These are phyloP conservation scores for Lepiota subincarnata DNA, from an alignment of 768 basidiomycete genomes.

Conservation along the genomic window DNA sequence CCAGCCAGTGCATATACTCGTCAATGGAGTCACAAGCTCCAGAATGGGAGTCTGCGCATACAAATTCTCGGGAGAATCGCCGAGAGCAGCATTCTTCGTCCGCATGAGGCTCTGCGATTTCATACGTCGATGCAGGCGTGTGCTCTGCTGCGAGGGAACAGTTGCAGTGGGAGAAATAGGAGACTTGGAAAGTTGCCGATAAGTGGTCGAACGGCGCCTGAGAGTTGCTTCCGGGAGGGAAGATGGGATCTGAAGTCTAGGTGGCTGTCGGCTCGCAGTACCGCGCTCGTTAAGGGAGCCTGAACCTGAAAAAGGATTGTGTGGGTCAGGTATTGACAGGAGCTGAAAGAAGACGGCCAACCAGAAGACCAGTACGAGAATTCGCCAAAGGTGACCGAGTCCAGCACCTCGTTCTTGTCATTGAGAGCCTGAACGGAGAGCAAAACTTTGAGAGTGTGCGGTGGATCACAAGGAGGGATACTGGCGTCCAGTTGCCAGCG, in stretches of 20 bases:
- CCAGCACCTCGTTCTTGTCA: slow-evolving; percentile 49
- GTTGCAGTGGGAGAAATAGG: slow-evolving; percentile 38
- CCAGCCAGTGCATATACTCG: slow-evolving; percentile 55
- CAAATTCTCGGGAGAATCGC: slow-evolving; percentile 35
- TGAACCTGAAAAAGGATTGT: slow-evolving; percentile 10
- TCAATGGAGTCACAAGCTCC: slow-evolving; percentile 55
- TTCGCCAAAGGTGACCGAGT: slow-evolving; percentile 66
- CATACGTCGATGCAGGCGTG: slow-evolving; percentile 38
- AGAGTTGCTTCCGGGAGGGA: slow-evolving; percentile 23
- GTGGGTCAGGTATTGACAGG: slow-evolving; percentile 1
- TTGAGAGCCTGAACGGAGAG: slow-evolving; percentile 63
- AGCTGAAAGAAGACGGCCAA: slow-evolving; percentile 14
- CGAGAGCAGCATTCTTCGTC: slow-evolving; percentile 29
- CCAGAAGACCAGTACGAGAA: slow-evolving; percentile 61
- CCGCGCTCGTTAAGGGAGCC: slow-evolving; percentile 16
- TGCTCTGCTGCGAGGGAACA: slow-evolving; percentile 30
- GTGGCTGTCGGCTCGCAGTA: slow-evolving; percentile 19
- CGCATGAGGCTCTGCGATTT: slow-evolving; percentile 41
- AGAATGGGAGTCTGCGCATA: slow-evolving; percentile 54
- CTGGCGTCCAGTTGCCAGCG: slow-evolving; percentile 63
- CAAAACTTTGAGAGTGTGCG: slow-evolving; percentile 41
- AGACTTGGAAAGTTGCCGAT: slow-evolving; percentile 27
- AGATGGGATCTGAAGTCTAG: slow-evolving; percentile 30
- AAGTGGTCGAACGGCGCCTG: slow-evolving; percentile 32
- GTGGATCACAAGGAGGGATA: slow-evolving; percentile 52